phyloP scores from a whole-genome alignment of 163 green algal species.

The Scenedesmus sp. region DNA sequence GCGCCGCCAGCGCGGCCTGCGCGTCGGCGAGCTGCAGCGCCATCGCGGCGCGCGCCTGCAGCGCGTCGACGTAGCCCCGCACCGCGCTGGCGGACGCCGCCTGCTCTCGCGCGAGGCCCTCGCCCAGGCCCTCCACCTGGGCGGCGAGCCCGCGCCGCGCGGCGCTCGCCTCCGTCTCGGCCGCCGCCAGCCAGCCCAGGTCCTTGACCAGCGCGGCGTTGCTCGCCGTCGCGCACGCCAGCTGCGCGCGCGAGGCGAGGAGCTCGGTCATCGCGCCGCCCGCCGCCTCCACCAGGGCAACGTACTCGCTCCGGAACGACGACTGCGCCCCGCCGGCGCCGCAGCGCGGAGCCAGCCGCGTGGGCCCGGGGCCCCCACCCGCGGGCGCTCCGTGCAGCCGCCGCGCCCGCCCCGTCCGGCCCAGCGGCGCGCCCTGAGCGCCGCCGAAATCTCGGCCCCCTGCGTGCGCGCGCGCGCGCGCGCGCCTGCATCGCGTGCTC shows the following conservation, averaged over 20 bases:
- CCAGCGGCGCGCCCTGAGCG: no score
- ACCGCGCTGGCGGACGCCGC: slow-evolving; percentile 57
- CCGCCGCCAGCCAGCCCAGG: slow-evolving; percentile 60
- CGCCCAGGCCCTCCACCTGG: slow-evolving; percentile 35
- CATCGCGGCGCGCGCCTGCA: slow-evolving; percentile 52
- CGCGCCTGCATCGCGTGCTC: slow-evolving; percentile 60
- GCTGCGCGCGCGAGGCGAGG: slow-evolving; percentile 24
- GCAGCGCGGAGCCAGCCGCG: no score
- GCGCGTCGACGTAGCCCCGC: slow-evolving; percentile 52
- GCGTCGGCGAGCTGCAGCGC: slow-evolving; percentile 44
- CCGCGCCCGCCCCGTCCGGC: no score
- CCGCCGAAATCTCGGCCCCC: no score
- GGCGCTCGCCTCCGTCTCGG: slow-evolving; percentile 59
- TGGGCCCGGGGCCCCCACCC: no score
- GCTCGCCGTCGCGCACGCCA: slow-evolving; percentile 25
- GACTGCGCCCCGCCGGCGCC: slow-evolving; percentile 50
- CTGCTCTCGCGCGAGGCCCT: slow-evolving; percentile 50
- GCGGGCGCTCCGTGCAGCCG: no score
- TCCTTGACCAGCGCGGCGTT: slow-evolving; percentile 53
- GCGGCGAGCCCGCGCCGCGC: slow-evolving; percentile 34
- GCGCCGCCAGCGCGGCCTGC: background rate
- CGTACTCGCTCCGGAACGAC: slow-evolving; percentile 62
- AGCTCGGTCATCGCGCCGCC: slow-evolving; percentile 58
- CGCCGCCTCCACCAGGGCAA: slow-evolving; percentile 50
- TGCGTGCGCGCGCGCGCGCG: no score